These are phyloP conservation scores for Capronia epimyces DNA, from an alignment of 2,329 filamentous ascomycete genomes.

Conservation along the genomic window DNA sequence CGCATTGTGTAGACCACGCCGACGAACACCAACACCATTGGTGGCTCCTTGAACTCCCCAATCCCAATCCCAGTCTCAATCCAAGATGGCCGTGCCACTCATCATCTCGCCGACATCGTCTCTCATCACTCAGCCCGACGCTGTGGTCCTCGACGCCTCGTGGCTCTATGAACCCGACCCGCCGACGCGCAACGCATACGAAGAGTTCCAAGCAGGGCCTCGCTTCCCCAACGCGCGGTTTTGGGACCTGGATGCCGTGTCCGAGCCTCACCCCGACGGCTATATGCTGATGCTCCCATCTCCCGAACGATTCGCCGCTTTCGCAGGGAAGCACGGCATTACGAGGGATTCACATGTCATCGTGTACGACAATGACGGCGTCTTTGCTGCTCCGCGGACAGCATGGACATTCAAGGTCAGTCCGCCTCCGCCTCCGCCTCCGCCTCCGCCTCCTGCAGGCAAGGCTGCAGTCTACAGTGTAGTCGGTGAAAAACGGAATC, in stretches of 20 bases:
- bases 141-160: constrained; percentile 10
- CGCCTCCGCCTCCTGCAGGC: too few species aligned
- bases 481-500: too few species aligned
- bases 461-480: too few species aligned
- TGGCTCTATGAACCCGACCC: constrained; percentile 14
- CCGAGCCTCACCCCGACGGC: constrained; percentile 10
- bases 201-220: constrained; percentile 13
- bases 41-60: too few species aligned
- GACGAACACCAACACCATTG: too few species aligned
- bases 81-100: constrained; percentile 7
- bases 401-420: constrained; percentile 15
- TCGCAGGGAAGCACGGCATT: constrained; percentile 8
- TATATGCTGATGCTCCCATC: constrained; percentile 10
- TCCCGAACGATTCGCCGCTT: constrained; percentile 9
- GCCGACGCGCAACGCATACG: constrained; percentile 10
- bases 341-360: constrained; percentile 8
- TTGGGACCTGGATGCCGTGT: constrained; percentile 12
- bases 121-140: constrained; percentile 2
- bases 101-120: constrained; percentile 6
- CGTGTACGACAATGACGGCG: constrained; percentile 9
- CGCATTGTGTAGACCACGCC: too few species aligned
- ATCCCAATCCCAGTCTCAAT: too few species aligned
- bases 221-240: constrained; percentile 10
- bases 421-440: neutral
- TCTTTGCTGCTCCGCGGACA: constrained; percentile 8